These are phyloP conservation scores for Tulasnella sp. DNA, from an alignment of 768 basidiomycete genomes.

Conservation along the genomic window DNA sequence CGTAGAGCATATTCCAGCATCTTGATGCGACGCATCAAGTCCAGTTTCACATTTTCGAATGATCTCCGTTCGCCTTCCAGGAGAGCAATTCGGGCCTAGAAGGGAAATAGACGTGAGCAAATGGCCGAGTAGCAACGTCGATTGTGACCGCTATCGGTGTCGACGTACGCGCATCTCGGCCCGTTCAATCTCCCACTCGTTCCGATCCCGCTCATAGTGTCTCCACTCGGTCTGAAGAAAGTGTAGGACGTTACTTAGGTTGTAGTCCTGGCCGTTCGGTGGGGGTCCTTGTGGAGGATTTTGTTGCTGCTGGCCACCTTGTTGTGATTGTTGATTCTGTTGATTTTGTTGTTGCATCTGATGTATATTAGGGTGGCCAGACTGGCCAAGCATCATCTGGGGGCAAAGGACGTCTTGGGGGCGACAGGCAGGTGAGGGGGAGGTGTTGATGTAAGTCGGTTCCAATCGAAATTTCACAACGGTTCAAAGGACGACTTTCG, in stretches of 20 bases:
- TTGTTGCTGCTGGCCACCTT: conserved; percentile 38
- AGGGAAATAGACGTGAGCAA: conserved; percentile 12
- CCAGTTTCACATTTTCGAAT: conserved; percentile 93
- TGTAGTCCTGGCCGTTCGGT: conserved; percentile 86
- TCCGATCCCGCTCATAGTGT: conserved; percentile 93
- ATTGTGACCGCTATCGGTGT: conserved; percentile 17
- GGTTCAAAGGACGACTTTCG: conserved; percentile 13
- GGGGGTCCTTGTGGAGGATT: conserved; percentile 58
- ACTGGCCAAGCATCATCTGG: conserved; percentile 64
- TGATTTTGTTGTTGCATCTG: conserved; percentile 42
- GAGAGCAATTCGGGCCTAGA: conserved; percentile 88
- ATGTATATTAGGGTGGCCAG: conserved; percentile 52
- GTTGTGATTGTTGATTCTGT: conserved; percentile 28
- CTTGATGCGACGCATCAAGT: conserved; percentile 93
- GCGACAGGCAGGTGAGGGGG: conserved; percentile 5
- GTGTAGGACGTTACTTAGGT: conserved; percentile 88
- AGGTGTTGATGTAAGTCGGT: not conserved
- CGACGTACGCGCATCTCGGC: conserved; percentile 93
- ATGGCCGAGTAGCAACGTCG: not conserved
- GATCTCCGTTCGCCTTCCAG: conserved; percentile 95
- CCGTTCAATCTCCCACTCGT: conserved; percentile 99
- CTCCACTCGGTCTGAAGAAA: conserved; percentile 98
- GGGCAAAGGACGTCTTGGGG: conserved; percentile 33
- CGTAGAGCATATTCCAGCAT: conserved; percentile 98
- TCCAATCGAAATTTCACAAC: not conserved